Percentiles rank a stretch among this genome's conserved stretches.
These are phyloP conservation scores for Kokia cookei DNA, from an alignment of 441 rosid species.

Conservation along the genomic window DNA sequence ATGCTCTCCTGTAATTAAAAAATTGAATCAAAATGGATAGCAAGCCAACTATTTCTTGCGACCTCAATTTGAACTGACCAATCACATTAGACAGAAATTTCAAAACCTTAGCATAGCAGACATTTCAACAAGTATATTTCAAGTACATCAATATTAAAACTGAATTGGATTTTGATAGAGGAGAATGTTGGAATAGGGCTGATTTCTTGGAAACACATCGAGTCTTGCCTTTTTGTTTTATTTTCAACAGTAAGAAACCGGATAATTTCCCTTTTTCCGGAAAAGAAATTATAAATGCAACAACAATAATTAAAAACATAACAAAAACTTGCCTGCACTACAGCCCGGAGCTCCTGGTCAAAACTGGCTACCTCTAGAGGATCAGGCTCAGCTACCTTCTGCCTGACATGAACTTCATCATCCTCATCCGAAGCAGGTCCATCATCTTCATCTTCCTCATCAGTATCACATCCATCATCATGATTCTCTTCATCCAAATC, in stretches of 20 bases:
- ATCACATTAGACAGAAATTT: background rate
- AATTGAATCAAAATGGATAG: background rate
- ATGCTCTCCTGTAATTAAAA: slow-evolving; percentile 79
- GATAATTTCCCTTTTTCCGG: background rate
- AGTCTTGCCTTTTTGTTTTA: background rate
- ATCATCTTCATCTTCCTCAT: slow-evolving; percentile 73
- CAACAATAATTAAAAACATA: background rate
- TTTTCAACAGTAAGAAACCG: background rate
- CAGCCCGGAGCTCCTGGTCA: slow-evolving; percentile 88
- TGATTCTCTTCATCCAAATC: slow-evolving; percentile 82
- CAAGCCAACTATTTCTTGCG: background rate
- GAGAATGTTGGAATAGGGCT: background rate
- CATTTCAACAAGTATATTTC: background rate
- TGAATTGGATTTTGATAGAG: background rate
- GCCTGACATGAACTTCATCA: slow-evolving; percentile 83
- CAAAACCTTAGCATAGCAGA: background rate
- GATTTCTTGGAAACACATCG: background rate
- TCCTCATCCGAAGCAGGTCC: slow-evolving; percentile 88
- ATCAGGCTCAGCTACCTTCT: slow-evolving; percentile 72
- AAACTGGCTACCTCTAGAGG: slow-evolving; percentile 79
- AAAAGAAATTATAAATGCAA: background rate
- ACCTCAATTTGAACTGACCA: background rate
- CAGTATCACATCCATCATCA: slow-evolving; percentile 70
- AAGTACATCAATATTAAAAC: background rate
- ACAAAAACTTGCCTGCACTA: slow-evolving; percentile 57